Conservation (phyloP, 2,329 filamentous ascomycete genomes). For the Neofusicoccum ribis region DNA sequence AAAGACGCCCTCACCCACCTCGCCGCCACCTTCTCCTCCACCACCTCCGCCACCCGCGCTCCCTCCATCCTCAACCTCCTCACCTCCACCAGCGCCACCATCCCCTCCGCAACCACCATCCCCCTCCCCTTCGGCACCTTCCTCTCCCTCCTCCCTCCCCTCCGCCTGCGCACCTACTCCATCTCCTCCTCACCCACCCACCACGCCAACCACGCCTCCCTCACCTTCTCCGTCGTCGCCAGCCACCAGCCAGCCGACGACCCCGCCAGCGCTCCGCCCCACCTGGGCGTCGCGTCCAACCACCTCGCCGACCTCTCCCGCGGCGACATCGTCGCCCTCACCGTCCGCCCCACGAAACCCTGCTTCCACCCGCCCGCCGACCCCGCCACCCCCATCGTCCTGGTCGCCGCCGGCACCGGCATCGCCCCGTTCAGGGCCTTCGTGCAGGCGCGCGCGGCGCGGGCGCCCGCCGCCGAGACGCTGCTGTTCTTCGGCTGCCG, state of each 20-base stretch:
- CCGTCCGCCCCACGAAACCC: conserved; percentile 41
- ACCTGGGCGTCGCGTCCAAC: conserved; percentile 45
- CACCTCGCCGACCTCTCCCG: conserved; percentile 43
- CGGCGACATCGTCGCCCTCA: conserved; percentile 46
- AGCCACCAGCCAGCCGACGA: conserved; percentile 59
- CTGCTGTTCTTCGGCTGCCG: conserved; percentile 68
- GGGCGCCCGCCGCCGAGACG: conserved; percentile 55
- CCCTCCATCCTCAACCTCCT: conserved; percentile 69
- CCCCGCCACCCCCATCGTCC: conserved; percentile 44
- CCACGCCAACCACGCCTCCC: conserved; percentile 57
- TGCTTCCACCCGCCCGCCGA: conserved; percentile 48
- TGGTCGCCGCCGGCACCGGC: conserved; percentile 41
- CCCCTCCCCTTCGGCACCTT: conserved; percentile 66
- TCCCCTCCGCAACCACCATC: conserved; percentile 34
- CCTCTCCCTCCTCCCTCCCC: conserved; percentile 72
- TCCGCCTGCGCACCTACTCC: conserved; percentile 77
- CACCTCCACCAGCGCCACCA: conserved; percentile 36
- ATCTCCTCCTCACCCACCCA: conserved; percentile 73
- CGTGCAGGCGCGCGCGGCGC: conserved; percentile 35
- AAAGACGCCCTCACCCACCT: conserved; percentile 54
- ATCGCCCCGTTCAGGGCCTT: conserved; percentile 49
- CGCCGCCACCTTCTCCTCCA: conserved; percentile 39
- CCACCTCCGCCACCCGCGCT: conserved; percentile 52
- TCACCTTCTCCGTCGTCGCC: conserved; percentile 59
- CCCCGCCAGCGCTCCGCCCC: conserved; percentile 44